Evolutionary conservation across 129 eudicot genomes (phyloP).

Genomic region (Helianthus tuberosus): DNA sequence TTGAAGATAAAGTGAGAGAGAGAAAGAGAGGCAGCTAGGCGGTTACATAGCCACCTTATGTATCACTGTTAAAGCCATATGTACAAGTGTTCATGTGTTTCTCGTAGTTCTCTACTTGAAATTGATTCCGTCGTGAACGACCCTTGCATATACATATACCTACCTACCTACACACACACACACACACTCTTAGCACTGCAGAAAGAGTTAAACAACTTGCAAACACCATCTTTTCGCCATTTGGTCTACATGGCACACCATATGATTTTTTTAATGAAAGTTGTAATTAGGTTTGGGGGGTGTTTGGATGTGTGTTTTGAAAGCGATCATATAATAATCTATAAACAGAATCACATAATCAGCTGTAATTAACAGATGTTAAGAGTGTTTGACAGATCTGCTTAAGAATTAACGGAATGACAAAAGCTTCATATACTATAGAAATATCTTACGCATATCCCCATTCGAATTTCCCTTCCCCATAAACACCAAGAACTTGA

Average conservation of each 20-base stretch:
- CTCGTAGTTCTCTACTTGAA: no score
- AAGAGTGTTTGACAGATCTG: background rate
- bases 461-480: slow-evolving; percentile 92
- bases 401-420: background rate
- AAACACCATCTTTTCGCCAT: background rate
- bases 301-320: no score
- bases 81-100: no score
- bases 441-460: slow-evolving; percentile 71
- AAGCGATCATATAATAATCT: background rate
- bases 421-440: background rate
- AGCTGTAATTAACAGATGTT: background rate
- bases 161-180: no score
- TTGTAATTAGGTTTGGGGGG: background rate
- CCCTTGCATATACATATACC: no score
- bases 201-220: background rate
- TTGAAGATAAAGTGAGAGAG: no score
- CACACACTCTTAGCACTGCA: background rate
- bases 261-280: background rate
- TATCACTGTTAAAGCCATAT: no score
- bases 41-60: no score
- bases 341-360: slow-evolving; percentile 10
- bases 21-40: no score
- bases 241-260: background rate
- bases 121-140: no score
- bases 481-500: slow-evolving; percentile 73